Evolutionary conservation across 345 rosid species (phyloP), one percentile per base, ranked within the genome.

Genomic region (Euphorbia lathyris): DNA sequence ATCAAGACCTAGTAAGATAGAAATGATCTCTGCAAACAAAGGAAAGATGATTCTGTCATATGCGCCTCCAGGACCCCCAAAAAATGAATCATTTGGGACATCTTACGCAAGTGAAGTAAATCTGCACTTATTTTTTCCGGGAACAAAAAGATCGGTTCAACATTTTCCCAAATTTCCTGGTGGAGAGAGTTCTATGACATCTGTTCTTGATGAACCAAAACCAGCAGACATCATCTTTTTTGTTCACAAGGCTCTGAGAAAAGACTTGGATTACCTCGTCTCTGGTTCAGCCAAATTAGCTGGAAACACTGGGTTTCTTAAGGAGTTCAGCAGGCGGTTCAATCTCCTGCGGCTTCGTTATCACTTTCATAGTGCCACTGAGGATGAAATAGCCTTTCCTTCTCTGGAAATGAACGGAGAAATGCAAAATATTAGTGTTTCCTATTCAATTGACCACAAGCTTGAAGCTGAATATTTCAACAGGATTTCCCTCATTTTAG

Each of bases 301-400:
- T 60, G 69, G 80, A 38, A 82, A 93, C 70, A 72, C 52, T 36
- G 62, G 70, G 6, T 72, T 88, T 63, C 90, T 93, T 0, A 42
- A 22, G 58, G 94, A 89, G 68, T 88, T 93, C 82, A 72, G 69
- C 43, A 77, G 77, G 60, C 81, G 79, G 14, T 93, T 89, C 74
- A 74, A 83, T 66, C 82, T 86, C 56, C 72, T 93, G 77, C 76
- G 63, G 69, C 75, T 81, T 50, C 62, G 86, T 22, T 83, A 81
- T 83, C 86, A 76, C 82, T 81, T 89, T 47, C 97, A 89, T 42
- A 85, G 88, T 40, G 83, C 83, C 65, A 83, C 90, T 3, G 97
- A 93, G 74, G 98, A 91, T 72, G 96, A 91, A 79, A 76, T 88
- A 52, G 92, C 89, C 17, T 91, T 91, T 81, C 98, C 97, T 71